phyloP scores from a whole-genome alignment of 192 early-diverging fungal genomes.

The Glomus cerebriforme region DNA sequence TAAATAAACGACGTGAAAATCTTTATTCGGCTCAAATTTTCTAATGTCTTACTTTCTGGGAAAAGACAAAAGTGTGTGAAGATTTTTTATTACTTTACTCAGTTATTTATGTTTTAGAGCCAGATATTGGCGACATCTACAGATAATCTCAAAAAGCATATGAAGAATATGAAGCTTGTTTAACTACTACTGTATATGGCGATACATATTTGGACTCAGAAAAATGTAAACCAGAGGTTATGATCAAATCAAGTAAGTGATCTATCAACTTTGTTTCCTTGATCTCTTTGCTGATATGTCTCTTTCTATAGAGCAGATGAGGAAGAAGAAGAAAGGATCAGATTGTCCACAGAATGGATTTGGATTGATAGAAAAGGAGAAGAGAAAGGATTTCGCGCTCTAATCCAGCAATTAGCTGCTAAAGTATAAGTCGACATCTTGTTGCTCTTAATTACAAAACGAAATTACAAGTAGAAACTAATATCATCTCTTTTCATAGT shows the following conservation, averaged over 20 bases:
- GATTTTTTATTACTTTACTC: slow-evolving; percentile 3
- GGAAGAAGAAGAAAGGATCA: slow-evolving; percentile 11
- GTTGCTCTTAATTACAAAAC: slow-evolving; percentile 24
- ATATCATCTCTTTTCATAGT: slow-evolving; percentile 26
- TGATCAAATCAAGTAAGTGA: slow-evolving; percentile 19
- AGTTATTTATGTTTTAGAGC: background rate
- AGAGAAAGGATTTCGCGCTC: slow-evolving; percentile 11
- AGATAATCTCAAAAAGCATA: background rate
- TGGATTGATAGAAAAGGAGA: slow-evolving; percentile 2
- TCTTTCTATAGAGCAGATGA: slow-evolving; percentile 7
- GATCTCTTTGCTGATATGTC: slow-evolving; percentile 19
- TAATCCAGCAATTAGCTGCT: background rate
- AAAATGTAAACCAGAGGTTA: slow-evolving; percentile 21
- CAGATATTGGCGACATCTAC: slow-evolving; percentile 9
- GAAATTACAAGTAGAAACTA: slow-evolving; percentile 5
- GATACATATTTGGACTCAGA: slow-evolving; percentile 22
- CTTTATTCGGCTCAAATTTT: too few relatives aligned
- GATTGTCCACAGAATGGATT: slow-evolving; percentile 1
- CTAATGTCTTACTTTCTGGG: slow-evolving; percentile 6
- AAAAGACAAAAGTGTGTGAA: slow-evolving; percentile 10
- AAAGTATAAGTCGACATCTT: slow-evolving; percentile 5
- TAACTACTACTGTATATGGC: slow-evolving; percentile 20
- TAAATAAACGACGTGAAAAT: too few relatives aligned
- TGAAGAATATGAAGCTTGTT: too few relatives aligned
- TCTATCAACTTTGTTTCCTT: slow-evolving; percentile 1